Conservation (phyloP, 169 alveolate species). For the Plasmodium gaboni region DNA sequence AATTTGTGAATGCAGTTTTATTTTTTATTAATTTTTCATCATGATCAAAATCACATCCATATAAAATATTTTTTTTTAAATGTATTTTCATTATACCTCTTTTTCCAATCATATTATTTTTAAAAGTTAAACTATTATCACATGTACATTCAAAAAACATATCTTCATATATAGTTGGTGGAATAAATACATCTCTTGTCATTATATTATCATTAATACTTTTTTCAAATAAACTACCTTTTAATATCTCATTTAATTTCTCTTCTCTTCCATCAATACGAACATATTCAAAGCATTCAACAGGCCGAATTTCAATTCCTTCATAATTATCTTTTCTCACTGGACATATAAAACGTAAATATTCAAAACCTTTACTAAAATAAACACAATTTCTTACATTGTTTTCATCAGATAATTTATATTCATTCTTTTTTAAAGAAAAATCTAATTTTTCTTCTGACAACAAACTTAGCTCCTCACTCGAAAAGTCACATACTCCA, state of each 20-base stretch:
- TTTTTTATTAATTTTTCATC: not conserved
- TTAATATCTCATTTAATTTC: slow-evolving; percentile 6
- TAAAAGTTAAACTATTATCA: slow-evolving; percentile 51
- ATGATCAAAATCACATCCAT: slow-evolving; percentile 57
- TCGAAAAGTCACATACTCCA: slow-evolving; percentile 37
- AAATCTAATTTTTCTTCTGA: not conserved
- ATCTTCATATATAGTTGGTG: slow-evolving; percentile 36
- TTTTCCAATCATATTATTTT: slow-evolving; percentile 11
- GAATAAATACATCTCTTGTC: slow-evolving; percentile 38
- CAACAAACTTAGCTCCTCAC: not conserved
- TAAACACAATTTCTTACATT: slow-evolving; percentile 24
- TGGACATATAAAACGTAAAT: slow-evolving; percentile 47
- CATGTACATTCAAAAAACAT: slow-evolving; percentile 44
- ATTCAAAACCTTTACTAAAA: slow-evolving; percentile 50
- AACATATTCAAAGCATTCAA: slow-evolving; percentile 27
- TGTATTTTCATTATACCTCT: slow-evolving; percentile 65
- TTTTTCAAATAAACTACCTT: slow-evolving; percentile 27
- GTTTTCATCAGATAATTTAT: not conserved
- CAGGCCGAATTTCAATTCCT: slow-evolving; percentile 43
- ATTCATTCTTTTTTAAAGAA: not conserved
- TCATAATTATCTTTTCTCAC: slow-evolving; percentile 6
- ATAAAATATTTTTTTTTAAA: slow-evolving; percentile 17
- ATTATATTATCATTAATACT: slow-evolving; percentile 6
- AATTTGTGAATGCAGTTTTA: not conserved
- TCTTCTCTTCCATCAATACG: slow-evolving; percentile 23